A percentile compares a stretch with the other conserved stretches of the same genome.
Conservation (phyloP, 352 stramenopile species). For the Pythium pyrilobum region DNA sequence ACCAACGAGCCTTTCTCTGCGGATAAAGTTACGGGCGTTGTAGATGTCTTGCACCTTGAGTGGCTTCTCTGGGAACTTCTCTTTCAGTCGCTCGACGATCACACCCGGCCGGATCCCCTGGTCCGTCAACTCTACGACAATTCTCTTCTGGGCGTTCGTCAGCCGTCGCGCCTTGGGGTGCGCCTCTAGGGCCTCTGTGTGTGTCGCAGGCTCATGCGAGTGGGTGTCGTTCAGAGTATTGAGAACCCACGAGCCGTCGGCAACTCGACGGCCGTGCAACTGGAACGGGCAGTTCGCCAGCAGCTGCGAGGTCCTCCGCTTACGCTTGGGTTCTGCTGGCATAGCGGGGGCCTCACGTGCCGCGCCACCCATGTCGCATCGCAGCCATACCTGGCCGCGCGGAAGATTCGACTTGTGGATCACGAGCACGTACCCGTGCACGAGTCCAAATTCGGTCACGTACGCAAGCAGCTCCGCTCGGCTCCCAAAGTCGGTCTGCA, state of each 20-base stretch:
- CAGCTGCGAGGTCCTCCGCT: slow-evolving; percentile 28
- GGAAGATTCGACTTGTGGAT: slow-evolving; percentile 45
- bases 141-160: slow-evolving; percentile 31
- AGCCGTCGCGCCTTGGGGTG: slow-evolving; percentile 31
- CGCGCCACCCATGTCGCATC: slow-evolving; percentile 33
- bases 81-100: slow-evolving; percentile 36
- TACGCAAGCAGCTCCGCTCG: slow-evolving; percentile 34
- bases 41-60: slow-evolving; percentile 52
- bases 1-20: slow-evolving; percentile 27
- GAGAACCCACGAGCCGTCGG: slow-evolving; percentile 25
- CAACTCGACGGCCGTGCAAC: slow-evolving; percentile 30
- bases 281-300: slow-evolving; percentile 38
- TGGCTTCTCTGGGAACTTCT: slow-evolving; percentile 33
- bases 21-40: slow-evolving; percentile 44
- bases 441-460: slow-evolving; percentile 31
- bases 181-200: slow-evolving; percentile 19
- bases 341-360: background rate
- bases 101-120: slow-evolving; percentile 24
- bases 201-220: slow-evolving; percentile 25
- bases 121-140: slow-evolving; percentile 33
- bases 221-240: slow-evolving; percentile 29
- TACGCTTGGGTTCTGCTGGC: slow-evolving; percentile 9
- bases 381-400: slow-evolving; percentile 39
- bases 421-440: slow-evolving; percentile 36
- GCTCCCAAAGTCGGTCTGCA: slow-evolving; percentile 22